Percentiles rank a stretch among this genome's conserved stretches.
Evolutionary conservation across 441 rosid genomes (phyloP).

Genomic region (Bocquillonia castaneifolia): DNA sequence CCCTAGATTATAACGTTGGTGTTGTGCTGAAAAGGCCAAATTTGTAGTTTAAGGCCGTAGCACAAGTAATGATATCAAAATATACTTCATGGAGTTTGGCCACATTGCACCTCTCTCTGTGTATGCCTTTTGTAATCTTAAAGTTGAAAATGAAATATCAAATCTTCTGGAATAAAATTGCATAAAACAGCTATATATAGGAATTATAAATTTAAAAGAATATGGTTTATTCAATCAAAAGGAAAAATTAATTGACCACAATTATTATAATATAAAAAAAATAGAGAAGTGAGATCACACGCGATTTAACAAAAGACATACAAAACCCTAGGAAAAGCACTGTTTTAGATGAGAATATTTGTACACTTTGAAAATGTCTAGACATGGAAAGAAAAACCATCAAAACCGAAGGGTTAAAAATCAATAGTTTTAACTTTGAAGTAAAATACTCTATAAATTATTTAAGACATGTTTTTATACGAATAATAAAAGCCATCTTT

Average conservation of each 20-base stretch:
- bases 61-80: neutral
- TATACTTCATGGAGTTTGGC: neutral
- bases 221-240: neutral
- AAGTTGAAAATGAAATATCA: too few species aligned
- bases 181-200: too few species aligned
- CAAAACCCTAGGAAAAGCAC: neutral
- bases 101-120: too few species aligned
- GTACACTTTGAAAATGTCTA: slow-evolving; percentile 3
- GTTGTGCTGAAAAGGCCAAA: neutral
- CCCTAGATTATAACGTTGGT: neutral
- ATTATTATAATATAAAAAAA: neutral
- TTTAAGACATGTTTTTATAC: too few species aligned
- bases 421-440: neutral
- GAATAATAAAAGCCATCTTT: too few species aligned
- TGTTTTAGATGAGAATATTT: slow-evolving; percentile 5
- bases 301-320: neutral
- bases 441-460: too few species aligned
- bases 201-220: too few species aligned
- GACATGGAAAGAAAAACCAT: neutral
- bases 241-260: neutral
- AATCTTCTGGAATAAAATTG: too few species aligned
- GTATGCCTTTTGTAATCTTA: too few species aligned
- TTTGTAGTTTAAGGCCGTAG: neutral
- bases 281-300: neutral
- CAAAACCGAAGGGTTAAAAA: neutral